Conservation (phyloP, 2,329 filamentous ascomycete genomes). For the Ceratocystis huliohia region DNA sequence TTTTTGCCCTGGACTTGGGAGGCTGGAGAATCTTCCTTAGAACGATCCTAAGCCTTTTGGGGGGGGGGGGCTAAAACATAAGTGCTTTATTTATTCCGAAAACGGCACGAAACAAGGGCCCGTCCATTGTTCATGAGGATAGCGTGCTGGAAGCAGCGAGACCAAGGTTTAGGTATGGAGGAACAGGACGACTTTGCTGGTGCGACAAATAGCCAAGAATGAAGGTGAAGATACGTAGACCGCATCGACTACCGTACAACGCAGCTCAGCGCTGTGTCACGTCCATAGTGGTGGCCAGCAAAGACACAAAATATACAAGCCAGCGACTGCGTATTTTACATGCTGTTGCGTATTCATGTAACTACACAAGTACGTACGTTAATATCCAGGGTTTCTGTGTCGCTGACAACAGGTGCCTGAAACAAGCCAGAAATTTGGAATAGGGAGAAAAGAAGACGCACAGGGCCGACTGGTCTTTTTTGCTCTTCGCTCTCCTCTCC, state of each 20-base stretch:
- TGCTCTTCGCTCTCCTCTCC: background rate
- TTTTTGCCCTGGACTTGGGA: too few relatives aligned
- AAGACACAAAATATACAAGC: background rate
- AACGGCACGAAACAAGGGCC: background rate
- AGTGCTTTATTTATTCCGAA: conserved; percentile 4
- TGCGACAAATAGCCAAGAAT: too few relatives aligned
- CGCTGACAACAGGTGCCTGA: too few relatives aligned
- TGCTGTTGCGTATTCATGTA: background rate
- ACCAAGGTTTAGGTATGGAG: background rate
- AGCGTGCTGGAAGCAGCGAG: background rate
- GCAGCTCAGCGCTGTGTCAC: background rate
- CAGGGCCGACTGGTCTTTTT: background rate
- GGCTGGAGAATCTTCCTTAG: conserved; percentile 1
- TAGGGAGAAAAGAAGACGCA: too few relatives aligned
- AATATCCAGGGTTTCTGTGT: background rate
- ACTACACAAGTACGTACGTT: too few relatives aligned
- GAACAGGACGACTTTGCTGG: background rate
- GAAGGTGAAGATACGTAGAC: too few relatives aligned
- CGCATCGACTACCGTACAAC: too few relatives aligned
- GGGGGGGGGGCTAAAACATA: background rate
- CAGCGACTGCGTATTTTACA: background rate
- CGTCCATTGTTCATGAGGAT: background rate
- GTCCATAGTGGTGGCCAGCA: background rate
- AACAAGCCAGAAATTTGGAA: too few relatives aligned
- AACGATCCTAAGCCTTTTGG: background rate